phyloP scores from a whole-genome alignment of 169 alveolate genomes.

The Plasmodium vivax region DNA sequence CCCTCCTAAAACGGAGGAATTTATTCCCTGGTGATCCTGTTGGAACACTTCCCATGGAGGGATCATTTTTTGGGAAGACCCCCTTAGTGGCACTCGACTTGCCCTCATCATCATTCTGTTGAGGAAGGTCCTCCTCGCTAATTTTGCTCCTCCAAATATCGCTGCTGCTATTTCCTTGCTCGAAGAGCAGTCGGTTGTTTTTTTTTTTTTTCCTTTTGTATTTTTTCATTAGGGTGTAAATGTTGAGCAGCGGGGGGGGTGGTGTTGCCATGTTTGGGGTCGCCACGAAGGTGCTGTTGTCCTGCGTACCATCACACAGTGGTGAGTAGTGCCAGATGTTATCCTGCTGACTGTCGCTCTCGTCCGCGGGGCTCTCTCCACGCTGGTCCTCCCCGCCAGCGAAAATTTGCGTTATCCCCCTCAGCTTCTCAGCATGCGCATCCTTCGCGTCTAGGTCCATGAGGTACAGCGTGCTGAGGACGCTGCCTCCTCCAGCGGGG shows the following conservation, averaged over 20 bases:
- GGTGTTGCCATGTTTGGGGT: neutral
- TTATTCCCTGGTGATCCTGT: neutral
- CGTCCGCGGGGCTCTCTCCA: neutral
- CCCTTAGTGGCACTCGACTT: neutral
- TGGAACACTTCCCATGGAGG: neutral
- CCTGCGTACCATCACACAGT: neutral
- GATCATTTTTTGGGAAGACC: neutral
- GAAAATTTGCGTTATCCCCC: neutral
- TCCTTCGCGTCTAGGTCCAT: neutral
- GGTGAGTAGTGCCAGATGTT: neutral
- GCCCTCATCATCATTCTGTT: neutral
- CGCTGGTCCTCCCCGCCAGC: neutral
- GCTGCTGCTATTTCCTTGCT: neutral
- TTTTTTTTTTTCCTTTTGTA: constrained; percentile 35
- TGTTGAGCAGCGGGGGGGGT: constrained; percentile 37
- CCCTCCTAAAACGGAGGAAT: neutral
- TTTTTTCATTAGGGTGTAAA: constrained; percentile 33
- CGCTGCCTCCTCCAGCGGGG: neutral
- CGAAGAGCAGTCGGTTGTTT: neutral
- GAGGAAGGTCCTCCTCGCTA: neutral
- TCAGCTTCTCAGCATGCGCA: neutral
- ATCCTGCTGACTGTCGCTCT: neutral
- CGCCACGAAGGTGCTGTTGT: neutral
- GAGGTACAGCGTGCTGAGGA: neutral
- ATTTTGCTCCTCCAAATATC: neutral